Conservation (phyloP, 202 grass and related monocot species). For the Zizania palustris region DNA sequence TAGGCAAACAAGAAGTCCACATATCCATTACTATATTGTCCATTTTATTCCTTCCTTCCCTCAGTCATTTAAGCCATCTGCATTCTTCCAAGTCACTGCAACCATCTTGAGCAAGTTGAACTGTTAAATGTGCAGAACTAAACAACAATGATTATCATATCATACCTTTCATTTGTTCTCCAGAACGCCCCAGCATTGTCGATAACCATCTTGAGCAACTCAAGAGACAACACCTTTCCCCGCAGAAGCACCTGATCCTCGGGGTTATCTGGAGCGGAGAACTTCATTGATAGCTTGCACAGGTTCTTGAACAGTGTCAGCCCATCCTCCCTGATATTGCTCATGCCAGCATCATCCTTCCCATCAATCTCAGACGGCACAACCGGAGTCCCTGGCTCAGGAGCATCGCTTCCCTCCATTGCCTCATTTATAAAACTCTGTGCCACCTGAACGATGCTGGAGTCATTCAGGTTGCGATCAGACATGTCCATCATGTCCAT, state of each 20-base stretch:
- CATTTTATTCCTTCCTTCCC: slow-evolving; percentile 22
- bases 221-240: slow-evolving; percentile 88
- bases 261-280: slow-evolving; percentile 68
- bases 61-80: slow-evolving; percentile 27
- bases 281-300: slow-evolving; percentile 96
- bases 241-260: slow-evolving; percentile 84
- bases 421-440: slow-evolving; percentile 89
- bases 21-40: slow-evolving; percentile 25
- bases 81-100: slow-evolving; percentile 30
- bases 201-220: slow-evolving; percentile 86
- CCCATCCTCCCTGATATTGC: slow-evolving; percentile 74
- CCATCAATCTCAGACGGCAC: slow-evolving; percentile 21
- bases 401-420: slow-evolving; percentile 66
- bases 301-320: slow-evolving; percentile 82
- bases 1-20: slow-evolving; percentile 12
- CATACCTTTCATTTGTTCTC: slow-evolving; percentile 82
- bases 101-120: not conserved
- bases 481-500: slow-evolving; percentile 91
- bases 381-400: slow-evolving; percentile 37
- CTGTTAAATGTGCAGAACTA: slow-evolving; percentile 12
- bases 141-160: slow-evolving; percentile 33
- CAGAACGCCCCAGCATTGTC: slow-evolving; percentile 82
- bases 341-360: slow-evolving; percentile 50
- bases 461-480: slow-evolving; percentile 86
- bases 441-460: slow-evolving; percentile 72